Base-by-base conservation (phyloP, 139 green algal genomes). In the Chlorella sp. region DNA sequence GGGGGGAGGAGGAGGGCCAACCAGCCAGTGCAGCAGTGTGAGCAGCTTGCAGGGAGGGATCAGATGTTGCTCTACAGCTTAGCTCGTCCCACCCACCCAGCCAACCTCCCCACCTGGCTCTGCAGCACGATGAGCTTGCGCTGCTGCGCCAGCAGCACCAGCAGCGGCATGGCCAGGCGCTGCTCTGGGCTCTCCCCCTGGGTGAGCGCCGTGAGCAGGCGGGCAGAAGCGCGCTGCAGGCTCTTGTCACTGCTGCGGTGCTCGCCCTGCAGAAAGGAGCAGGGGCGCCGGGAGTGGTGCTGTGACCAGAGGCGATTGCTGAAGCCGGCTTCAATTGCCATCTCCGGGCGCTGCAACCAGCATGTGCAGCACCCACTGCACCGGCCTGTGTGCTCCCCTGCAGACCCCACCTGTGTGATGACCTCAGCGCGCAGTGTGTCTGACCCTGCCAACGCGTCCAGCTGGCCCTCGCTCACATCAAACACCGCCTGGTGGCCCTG, bases 91-190 rank as follows among this genome's bases (percentile, higher is more conserved):
- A n/a, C n/a, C n/a, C n/a, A n/a, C 32, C 4, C 9, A 17, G 34
- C 17, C 3, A 32, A 51, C 30, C 73, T 3, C 2, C 47, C 55
- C 39, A 83, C 78, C 71, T 73, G 62, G 21, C 87, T 93, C 32
- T 92, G 82, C 55, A 91, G 89, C 44, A 90, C 82, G 41, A 94
- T 94, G 28, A 91, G 83, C 71, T 90, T 91, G 65, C 92, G 88
- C 85, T 98, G 94, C 90, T 98, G 94, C 11, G 91, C 92, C 74
- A 94, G 91, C 72, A 96, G 88, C 15, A 98, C 75, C 12, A 97
- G 89, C 84, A 98, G 89, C 17, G 94, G 93, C 82, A 98, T 80
- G 36, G 92, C 87, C 69, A 97, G 86, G 65, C 93, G 81, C 70
- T 94, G 64, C 62, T 87, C 84, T 32, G 78, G 16, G 18, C 41